Evolutionary conservation across 31 red algal genomes (phyloP), one percentile per base, ranked within the genome.

Genomic region (Bonnemaisonia californica): DNA sequence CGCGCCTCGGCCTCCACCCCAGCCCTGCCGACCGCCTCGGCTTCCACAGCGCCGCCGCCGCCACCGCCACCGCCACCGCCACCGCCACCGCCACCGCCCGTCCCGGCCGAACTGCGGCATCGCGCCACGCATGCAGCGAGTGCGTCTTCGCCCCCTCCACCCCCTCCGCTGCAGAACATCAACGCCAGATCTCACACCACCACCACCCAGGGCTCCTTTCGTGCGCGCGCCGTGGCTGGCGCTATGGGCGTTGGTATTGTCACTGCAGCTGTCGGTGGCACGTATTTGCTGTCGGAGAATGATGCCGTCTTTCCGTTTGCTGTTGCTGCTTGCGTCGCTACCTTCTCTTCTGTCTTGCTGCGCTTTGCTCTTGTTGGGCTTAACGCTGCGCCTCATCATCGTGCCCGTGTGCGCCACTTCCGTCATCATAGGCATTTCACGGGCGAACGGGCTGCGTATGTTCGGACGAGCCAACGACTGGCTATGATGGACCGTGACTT

Each of bases 401-500:
- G 87, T 38, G 66, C 64, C 2, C 51, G 80, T 19, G 73, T 71
- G 12, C 80, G 81, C 30, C 88, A 85, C 37, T 91, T 84, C 45
- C 70, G 88, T 40, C 45, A 57, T 3, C 80, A 84, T 56, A 68
- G 88, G 21, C 88, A 91, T 78, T 91, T 91, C 74, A 84, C 80
- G 22, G 88, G 88, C 24, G 88, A 91, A 56, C 71, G 88, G 7
- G 88, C 88, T 42, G 84, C 82, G 30, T 96, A 96, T 89, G 89
- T 85, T 41, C 72, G 88, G n/a, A 84, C 78, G 21, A 86, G 80
- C 62, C 93, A 95, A 47, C 77, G 96, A 12, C 81, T 98, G 26
- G 82, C 86, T 57, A 76, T 98, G 62, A 75, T 93, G 70, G 96
- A 95, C 79, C 82, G 96, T 29, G 96, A 98, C 69, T 98, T 98